phyloP scores from a whole-genome alignment of 257 asterid genomes.

The Nicotiana attenuata region DNA sequence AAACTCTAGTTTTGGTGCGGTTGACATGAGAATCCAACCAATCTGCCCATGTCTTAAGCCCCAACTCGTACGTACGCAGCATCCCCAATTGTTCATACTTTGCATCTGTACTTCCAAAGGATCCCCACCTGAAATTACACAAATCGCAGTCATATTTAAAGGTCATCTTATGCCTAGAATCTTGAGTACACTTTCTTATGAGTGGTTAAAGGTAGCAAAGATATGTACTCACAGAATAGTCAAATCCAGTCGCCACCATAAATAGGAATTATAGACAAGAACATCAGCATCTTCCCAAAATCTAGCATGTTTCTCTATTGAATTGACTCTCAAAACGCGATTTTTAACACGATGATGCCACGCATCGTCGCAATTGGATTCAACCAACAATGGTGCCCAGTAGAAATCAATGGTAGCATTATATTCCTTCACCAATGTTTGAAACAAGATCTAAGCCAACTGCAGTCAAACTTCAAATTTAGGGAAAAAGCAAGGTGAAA shows the following conservation, averaged over 20 bases:
- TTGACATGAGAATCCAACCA: slow-evolving; percentile 55
- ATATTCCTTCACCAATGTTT: slow-evolving; percentile 38
- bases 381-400: slow-evolving; percentile 66
- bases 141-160: not conserved
- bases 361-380: slow-evolving; percentile 50
- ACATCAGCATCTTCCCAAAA: slow-evolving; percentile 61
- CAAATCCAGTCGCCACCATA: slow-evolving; percentile 50
- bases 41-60: slow-evolving; percentile 54
- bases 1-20: slow-evolving; percentile 40
- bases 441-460: not conserved
- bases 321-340: slow-evolving; percentile 26
- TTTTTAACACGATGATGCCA: slow-evolving; percentile 15
- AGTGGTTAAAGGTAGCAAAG: not conserved
- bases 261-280: slow-evolving; percentile 46
- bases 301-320: slow-evolving; percentile 52
- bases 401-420: slow-evolving; percentile 57
- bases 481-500: not conserved
- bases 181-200: not conserved
- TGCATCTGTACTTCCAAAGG: slow-evolving; percentile 37
- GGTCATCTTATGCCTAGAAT: not conserved
- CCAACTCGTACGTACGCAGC: slow-evolving; percentile 47
- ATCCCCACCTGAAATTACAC: slow-evolving; percentile 44
- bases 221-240: slow-evolving; percentile 42
- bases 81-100: slow-evolving; percentile 31
- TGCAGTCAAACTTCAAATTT: not conserved